A percentile compares a stretch with the other conserved stretches of the same genome.
phyloP scores from a whole-genome alignment of 2,329 filamentous ascomycete genomes.

The Trichoderma lentiforme region DNA sequence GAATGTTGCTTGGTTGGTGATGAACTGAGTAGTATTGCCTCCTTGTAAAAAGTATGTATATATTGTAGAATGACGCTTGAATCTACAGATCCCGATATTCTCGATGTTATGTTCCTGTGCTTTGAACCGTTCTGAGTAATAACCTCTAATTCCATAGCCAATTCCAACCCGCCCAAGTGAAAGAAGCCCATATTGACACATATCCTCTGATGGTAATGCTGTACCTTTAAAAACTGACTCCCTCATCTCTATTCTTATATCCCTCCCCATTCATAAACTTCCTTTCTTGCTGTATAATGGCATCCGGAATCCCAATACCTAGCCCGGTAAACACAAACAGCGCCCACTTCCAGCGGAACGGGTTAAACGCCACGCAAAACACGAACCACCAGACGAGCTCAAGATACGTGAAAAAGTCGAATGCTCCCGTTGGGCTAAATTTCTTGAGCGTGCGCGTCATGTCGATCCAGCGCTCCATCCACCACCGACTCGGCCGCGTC shows the following conservation, averaged over 20 bases:
- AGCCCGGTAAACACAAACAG: slow-evolving; percentile 77
- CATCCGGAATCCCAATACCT: slow-evolving; percentile 62
- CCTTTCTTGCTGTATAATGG: slow-evolving; percentile 65
- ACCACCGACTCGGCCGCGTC: slow-evolving; percentile 64
- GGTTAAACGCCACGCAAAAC: slow-evolving; percentile 75
- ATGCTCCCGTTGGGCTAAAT: slow-evolving; percentile 67
- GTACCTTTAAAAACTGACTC: slow-evolving; percentile 9
- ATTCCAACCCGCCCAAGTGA: not conserved
- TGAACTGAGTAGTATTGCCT: not conserved
- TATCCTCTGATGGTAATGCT: not conserved
- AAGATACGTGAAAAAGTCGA: slow-evolving; percentile 87
- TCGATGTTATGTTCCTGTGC: not conserved
- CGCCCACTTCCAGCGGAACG: slow-evolving; percentile 89
- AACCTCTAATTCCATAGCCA: not conserved
- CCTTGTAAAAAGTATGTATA: not conserved
- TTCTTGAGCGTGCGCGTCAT: slow-evolving; percentile 72
- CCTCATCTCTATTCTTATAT: slow-evolving; percentile 20
- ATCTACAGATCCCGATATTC: not conserved
- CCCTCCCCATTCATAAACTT: slow-evolving; percentile 53
- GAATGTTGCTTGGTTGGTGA: not conserved
- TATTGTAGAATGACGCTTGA: slow-evolving; percentile 2
- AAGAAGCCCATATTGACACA: not conserved
- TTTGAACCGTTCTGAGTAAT: not conserved
- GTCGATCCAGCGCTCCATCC: slow-evolving; percentile 86
- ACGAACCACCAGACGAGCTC: slow-evolving; percentile 84